These are phyloP conservation scores for Schwanniomyces occidentalis DNA, from an alignment of 805 yeast species.

Conservation along the genomic window DNA sequence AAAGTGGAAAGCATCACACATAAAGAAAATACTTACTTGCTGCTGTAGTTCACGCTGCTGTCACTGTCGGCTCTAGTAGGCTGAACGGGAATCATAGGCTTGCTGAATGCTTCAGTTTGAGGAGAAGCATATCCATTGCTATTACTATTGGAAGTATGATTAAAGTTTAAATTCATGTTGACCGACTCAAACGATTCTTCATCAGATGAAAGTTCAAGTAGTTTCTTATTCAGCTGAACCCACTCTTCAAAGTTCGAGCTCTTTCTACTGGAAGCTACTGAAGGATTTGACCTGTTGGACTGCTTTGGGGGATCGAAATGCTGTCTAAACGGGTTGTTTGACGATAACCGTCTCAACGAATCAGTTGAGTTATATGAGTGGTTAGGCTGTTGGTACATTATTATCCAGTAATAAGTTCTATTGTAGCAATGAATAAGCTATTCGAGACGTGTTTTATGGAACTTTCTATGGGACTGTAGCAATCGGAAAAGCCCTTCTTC, in stretches of 20 bases:
- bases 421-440: no score
- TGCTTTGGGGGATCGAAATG: constrained; percentile 11
- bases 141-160: constrained; percentile 2
- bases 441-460: no score
- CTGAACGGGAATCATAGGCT: constrained; percentile 26
- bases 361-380: constrained; percentile 34
- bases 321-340: constrained; percentile 73
- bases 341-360: constrained; percentile 50
- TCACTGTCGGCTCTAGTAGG: constrained; percentile 36
- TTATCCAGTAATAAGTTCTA: no score
- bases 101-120: constrained; percentile 8
- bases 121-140: constrained; percentile 4
- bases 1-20: no score
- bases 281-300: constrained; percentile 9
- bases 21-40: constrained; percentile 7
- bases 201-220: constrained; percentile 43
- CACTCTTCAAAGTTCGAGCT: constrained; percentile 53
- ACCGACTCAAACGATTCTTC: constrained; percentile 18
- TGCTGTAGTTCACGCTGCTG: constrained; percentile 33
- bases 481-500: no score
- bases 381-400: constrained; percentile 44
- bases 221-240: constrained; percentile 49
- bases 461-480: no score
- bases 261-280: constrained; percentile 22
- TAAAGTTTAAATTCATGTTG: constrained; percentile 5